Base-by-base conservation (phyloP, 495 filamentous ascomycete genomes). In the Penicillium maclennaniae region DNA sequence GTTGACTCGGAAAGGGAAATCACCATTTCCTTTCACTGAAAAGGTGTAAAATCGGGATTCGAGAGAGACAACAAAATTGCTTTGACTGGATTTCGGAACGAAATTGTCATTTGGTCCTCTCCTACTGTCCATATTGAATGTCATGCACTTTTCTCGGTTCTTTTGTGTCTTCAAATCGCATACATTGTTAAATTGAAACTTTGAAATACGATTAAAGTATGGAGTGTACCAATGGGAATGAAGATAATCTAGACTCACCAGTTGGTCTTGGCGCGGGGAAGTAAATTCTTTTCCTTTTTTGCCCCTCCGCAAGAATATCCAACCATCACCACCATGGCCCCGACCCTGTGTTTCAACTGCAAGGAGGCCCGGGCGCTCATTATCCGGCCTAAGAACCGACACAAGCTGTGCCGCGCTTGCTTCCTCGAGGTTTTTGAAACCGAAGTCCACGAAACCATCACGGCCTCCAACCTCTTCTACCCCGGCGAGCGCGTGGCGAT, bases 401-500 rank as follows among this genome's bases (percentile, higher is more conserved):
- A 91, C 52, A 95, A 95, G 61, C 85, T 97, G 43, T 98, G 93
- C 78, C 90, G 87, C 58, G 56, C 71, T 3, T 97, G 95, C 70
- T 98, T 98, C 73, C 81, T 96, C 50, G 49, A 69, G 20, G 74
- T 91, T 46, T 98, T 98, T 67, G 93, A 98, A 67, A 79, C 86
- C 55, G 93, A 98, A 76, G 86, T 96, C 48, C 91, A 97, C 69
- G 84, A 92, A 59, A 97, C 93, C 5, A 95, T 98, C 70, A 87
- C 77, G 9, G 75, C 83, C 7, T 86, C 87, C 14, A 71, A 76
- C 21, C 81, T 98, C 34, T 98, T 98, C 74, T 71, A 78, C 31
- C 87, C 76, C 20, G 93, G 95, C 34, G 92, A 97, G 68, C 84
- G 84, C 47, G 80, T 98, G 25, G 93, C 93, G 20, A 96, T 98